These are phyloP conservation scores for Globisporangium echinulatum DNA, from an alignment of 352 stramenopile species.

Conservation along the genomic window DNA sequence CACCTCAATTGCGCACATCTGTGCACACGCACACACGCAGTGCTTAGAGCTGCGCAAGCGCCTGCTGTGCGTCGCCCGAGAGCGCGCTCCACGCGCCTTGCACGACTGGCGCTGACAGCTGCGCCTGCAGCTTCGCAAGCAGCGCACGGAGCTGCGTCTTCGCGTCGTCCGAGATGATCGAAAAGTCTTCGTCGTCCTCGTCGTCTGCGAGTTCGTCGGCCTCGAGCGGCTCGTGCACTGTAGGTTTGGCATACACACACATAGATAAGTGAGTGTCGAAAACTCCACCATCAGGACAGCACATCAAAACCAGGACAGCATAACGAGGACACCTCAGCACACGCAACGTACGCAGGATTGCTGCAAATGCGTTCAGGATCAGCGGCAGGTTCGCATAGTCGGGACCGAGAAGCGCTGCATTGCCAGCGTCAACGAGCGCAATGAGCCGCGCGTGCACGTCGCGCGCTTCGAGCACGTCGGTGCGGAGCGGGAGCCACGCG, in stretches of 20 bases:
- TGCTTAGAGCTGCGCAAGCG: slow-evolving; percentile 55
- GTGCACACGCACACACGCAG: neutral
- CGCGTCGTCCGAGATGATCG: slow-evolving; percentile 57
- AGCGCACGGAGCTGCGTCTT: slow-evolving; percentile 54
- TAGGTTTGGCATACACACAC: neutral
- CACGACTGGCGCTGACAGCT: slow-evolving; percentile 50
- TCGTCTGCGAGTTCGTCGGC: slow-evolving; percentile 42
- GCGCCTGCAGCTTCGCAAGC: slow-evolving; percentile 60
- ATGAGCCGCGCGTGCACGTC: slow-evolving; percentile 75
- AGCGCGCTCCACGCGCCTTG: slow-evolving; percentile 67
- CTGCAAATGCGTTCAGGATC: slow-evolving; percentile 74
- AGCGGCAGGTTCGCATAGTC: slow-evolving; percentile 56
- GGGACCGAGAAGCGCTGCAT: slow-evolving; percentile 56
- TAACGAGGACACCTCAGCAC: neutral
- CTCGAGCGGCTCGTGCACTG: slow-evolving; percentile 58
- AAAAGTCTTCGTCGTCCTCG: slow-evolving; percentile 55
- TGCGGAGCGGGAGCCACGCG: slow-evolving; percentile 73
- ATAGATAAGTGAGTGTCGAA: neutral
- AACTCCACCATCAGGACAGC: neutral
- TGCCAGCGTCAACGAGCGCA: slow-evolving; percentile 45
- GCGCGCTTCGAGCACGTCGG: slow-evolving; percentile 70
- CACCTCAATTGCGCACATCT: too few species aligned
- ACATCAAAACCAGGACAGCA: slow-evolving; percentile 3
- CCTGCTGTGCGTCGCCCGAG: slow-evolving; percentile 63
- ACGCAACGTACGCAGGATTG: slow-evolving; percentile 54